A percentile compares a stretch with the other conserved stretches of the same genome.
Conservation (phyloP, 1,284 basidiomycete genomes). For the Malassezia restricta region DNA sequence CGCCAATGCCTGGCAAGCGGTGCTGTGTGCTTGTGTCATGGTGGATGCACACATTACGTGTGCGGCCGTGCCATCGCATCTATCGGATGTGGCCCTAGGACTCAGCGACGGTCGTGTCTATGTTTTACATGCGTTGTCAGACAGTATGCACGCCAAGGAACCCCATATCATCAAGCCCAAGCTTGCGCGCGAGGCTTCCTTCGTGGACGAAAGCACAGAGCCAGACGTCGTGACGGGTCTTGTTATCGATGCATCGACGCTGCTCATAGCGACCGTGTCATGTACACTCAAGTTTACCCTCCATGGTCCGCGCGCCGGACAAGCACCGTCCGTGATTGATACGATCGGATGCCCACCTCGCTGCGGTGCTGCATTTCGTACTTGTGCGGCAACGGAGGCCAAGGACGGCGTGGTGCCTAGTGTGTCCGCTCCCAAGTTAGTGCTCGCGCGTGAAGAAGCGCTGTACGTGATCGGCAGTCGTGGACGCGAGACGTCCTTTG, state of each 20-base stretch:
- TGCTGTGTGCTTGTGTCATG: slow-evolving; percentile 24
- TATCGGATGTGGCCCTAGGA: slow-evolving; percentile 77
- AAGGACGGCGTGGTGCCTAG: not conserved
- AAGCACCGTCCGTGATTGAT: slow-evolving; percentile 60
- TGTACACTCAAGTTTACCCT: slow-evolving; percentile 66
- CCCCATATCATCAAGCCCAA: slow-evolving; percentile 23
- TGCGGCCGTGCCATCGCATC: slow-evolving; percentile 59
- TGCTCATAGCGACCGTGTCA: slow-evolving; percentile 80
- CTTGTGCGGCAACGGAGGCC: slow-evolving; percentile 1
- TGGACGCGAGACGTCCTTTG: slow-evolving; percentile 71
- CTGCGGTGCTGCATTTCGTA: slow-evolving; percentile 54
- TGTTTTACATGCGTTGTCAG: slow-evolving; percentile 76
- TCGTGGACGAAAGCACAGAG: slow-evolving; percentile 25
- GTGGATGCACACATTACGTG: not conserved
- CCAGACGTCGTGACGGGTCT: slow-evolving; percentile 81
- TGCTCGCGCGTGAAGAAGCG: slow-evolving; percentile 81
- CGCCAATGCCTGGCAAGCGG: slow-evolving; percentile 8
- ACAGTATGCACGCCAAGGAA: slow-evolving; percentile 52
- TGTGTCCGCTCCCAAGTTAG: slow-evolving; percentile 46
- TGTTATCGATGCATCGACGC: slow-evolving; percentile 31
- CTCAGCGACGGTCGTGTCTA: slow-evolving; percentile 89
- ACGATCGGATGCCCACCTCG: slow-evolving; percentile 72
- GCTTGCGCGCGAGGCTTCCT: slow-evolving; percentile 20
- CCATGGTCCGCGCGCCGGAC: slow-evolving; percentile 60
- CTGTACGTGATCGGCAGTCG: slow-evolving; percentile 75